phyloP scores from a whole-genome alignment of 176 grass and related monocot species.

The Aegilops sharonensis region DNA sequence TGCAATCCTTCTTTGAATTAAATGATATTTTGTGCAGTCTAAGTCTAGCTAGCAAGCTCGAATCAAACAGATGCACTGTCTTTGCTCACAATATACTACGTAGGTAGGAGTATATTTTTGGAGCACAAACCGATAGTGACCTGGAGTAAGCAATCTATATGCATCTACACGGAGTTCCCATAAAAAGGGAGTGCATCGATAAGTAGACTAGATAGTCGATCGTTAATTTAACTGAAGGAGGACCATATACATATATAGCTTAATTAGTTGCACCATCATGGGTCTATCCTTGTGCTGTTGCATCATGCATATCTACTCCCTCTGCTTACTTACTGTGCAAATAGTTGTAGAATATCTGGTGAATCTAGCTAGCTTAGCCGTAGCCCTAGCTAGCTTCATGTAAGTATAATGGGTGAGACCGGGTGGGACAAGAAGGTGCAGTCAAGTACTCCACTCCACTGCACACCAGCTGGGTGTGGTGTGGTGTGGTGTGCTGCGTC shows the following conservation, averaged over 20 bases:
- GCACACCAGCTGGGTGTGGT: background rate
- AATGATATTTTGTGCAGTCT: background rate
- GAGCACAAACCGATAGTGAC: background rate
- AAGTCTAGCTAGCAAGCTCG: background rate
- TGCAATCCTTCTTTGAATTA: background rate
- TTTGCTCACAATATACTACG: too few relatives aligned
- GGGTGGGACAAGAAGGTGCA: background rate
- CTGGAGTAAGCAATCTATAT: too few relatives aligned
- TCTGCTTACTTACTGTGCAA: background rate
- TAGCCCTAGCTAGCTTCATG: background rate
- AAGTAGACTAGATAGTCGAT: too few relatives aligned
- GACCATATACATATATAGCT: too few relatives aligned
- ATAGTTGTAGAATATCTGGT: background rate
- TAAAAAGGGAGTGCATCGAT: too few relatives aligned
- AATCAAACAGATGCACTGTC: too few relatives aligned
- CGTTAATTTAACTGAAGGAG: too few relatives aligned
- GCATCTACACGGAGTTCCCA: too few relatives aligned
- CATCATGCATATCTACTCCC: too few relatives aligned
- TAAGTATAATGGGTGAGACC: background rate
- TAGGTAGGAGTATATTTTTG: too few relatives aligned
- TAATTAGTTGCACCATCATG: background rate
- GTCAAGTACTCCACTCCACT: slow-evolving; percentile 15
- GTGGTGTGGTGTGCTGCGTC: background rate
- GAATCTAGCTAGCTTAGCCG: background rate
- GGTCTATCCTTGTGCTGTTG: too few relatives aligned